These are phyloP conservation scores for Pseudogymnoascus sp. DNA, from an alignment of 2,329 filamentous ascomycete species.

Conservation along the genomic window DNA sequence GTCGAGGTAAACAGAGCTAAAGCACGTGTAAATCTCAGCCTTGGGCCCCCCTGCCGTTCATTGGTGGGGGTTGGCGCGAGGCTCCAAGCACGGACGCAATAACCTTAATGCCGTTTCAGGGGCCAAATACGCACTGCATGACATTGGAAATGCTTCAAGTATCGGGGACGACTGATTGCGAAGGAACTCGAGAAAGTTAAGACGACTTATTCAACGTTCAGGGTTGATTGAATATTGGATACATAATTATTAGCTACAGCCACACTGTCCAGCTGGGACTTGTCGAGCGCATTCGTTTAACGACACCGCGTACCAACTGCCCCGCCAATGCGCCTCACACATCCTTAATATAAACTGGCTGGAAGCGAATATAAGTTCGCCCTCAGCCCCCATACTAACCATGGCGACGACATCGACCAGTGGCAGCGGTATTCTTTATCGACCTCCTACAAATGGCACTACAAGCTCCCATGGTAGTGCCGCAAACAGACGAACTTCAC, in stretches of 20 bases:
- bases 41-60: not conserved
- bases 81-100: constrained; percentile 4
- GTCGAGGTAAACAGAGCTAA: constrained; percentile 2
- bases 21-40: not conserved
- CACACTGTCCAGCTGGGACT: not conserved
- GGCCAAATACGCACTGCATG: constrained; percentile 7
- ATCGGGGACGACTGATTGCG: not conserved
- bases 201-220: not conserved
- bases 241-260: not conserved
- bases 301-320: not conserved
- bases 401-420: not conserved
- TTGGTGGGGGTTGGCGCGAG: not conserved
- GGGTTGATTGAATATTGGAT: not conserved
- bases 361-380: constrained; percentile 1
- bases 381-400: not conserved
- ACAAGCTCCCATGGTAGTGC: constrained; percentile 28
- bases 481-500: constrained; percentile 45
- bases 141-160: constrained; percentile 8
- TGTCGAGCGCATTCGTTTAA: not conserved
- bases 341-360: not conserved
- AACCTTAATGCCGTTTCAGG: constrained; percentile 7
- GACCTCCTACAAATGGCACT: constrained; percentile 33
- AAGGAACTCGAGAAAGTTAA: not conserved
- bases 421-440: constrained; percentile 20
- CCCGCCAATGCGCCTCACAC: constrained; percentile 4